Evolutionary conservation across 139 green algal genomes (phyloP).

Genomic region (Closterium sp.): DNA sequence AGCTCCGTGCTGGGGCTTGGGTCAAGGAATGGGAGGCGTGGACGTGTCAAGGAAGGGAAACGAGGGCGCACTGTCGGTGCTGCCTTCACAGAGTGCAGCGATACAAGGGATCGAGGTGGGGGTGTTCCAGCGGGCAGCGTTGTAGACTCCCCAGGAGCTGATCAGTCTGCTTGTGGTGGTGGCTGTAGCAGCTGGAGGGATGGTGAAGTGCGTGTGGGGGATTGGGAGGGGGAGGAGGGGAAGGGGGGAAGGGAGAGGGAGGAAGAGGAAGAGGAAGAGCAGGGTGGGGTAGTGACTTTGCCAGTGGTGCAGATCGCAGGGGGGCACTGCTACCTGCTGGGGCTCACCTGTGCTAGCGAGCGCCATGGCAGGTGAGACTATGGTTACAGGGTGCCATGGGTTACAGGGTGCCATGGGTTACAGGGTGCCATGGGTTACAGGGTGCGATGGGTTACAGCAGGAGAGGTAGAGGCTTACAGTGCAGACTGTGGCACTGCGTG

Average conservation of each 20-base stretch:
- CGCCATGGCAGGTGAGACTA: neutral
- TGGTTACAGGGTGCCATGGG: neutral
- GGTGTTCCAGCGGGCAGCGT: no score
- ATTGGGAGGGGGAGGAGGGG: neutral
- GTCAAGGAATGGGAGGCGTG: neutral
- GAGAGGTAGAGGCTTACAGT: neutral
- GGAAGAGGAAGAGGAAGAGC: neutral
- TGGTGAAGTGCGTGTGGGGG: neutral
- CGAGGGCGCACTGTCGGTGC: no score
- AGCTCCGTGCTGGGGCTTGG: neutral
- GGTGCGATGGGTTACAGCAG: no score
- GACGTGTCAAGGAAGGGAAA: neutral
- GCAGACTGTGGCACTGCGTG: neutral
- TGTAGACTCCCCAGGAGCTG: no score
- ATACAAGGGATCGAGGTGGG: no score
- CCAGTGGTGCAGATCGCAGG: constrained; percentile 28
- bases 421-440: no score
- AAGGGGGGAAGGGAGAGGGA: neutral
- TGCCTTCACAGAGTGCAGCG: no score
- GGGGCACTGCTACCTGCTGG: constrained; percentile 41
- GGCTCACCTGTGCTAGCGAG: neutral
- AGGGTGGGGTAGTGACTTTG: neutral
- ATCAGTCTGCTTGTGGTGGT: neutral
- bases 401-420: neutral
- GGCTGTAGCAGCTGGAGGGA: neutral